These are phyloP conservation scores for Chaetomium fimeti DNA, from an alignment of 495 filamentous ascomycete species.

Conservation along the genomic window DNA sequence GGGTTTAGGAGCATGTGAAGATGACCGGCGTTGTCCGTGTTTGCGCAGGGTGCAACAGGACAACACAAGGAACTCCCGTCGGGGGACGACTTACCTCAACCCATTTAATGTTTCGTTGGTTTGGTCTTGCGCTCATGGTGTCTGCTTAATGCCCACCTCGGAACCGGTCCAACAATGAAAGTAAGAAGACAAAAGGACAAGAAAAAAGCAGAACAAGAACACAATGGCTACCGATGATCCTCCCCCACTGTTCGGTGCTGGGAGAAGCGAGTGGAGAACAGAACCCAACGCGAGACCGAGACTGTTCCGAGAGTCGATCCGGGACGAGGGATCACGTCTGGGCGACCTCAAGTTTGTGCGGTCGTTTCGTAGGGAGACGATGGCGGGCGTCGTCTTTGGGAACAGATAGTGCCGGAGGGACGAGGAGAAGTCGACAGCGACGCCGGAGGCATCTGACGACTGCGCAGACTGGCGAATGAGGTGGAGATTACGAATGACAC, in stretches of 20 bases:
- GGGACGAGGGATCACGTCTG: neutral
- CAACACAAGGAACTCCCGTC: neutral
- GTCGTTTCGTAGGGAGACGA: neutral
- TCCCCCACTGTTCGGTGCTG: neutral
- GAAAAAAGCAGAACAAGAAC: neutral
- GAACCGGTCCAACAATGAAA: neutral
- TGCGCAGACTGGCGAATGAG: neutral
- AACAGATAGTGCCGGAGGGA: constrained; percentile 5
- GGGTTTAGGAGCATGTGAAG: neutral
- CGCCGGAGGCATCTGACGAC: constrained; percentile 2
- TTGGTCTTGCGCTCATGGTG: constrained; percentile 29
- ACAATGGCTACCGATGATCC: neutral
- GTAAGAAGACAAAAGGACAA: neutral
- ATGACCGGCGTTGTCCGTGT: no score
- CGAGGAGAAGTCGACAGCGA: neutral
- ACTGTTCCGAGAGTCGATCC: constrained; percentile 6
- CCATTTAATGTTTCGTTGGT: constrained; percentile 40
- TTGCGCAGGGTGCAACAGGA: no score
- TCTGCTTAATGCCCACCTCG: neutral
- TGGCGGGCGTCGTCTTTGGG: constrained; percentile 5
- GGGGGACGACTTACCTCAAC: constrained; percentile 35
- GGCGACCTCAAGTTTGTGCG: neutral
- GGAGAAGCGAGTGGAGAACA: constrained; percentile 1
- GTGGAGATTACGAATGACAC: constrained; percentile 1
- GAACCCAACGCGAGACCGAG: constrained; percentile 11